Conservation (phyloP, 1,284 basidiomycete species). For the Puccinia coronata region DNA sequence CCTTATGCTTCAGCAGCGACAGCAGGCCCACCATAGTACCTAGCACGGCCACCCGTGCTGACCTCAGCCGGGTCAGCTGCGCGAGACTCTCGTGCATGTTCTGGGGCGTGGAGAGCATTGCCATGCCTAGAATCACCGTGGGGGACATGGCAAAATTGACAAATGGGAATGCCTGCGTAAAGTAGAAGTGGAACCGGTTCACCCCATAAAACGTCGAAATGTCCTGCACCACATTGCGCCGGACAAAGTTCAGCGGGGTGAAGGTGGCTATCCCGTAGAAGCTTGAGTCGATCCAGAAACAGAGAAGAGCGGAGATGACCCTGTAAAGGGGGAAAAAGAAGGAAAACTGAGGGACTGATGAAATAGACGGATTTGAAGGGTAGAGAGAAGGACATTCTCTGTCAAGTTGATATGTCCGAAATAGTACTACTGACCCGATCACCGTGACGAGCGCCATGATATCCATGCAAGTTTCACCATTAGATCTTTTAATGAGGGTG, state of each 20-base stretch:
- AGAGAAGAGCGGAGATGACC: constrained; percentile 58
- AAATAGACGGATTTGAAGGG: too few relatives aligned
- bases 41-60: constrained; percentile 64
- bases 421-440: too few relatives aligned
- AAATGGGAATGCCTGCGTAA: constrained; percentile 81
- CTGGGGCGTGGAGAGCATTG: neutral
- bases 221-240: constrained; percentile 71
- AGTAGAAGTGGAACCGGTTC: constrained; percentile 82
- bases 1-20: constrained; percentile 84
- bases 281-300: constrained; percentile 67
- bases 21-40: constrained; percentile 74
- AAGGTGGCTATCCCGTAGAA: constrained; percentile 73
- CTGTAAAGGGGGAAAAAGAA: constrained; percentile 57
- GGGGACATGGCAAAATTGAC: constrained; percentile 59
- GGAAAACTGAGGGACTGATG: too few relatives aligned
- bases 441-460: constrained; percentile 24
- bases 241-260: constrained; percentile 77
- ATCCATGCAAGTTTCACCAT: constrained; percentile 21
- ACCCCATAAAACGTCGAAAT: constrained; percentile 93
- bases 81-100: neutral
- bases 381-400: too few relatives aligned
- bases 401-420: too few relatives aligned
- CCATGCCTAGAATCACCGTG: neutral
- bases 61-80: constrained; percentile 1
- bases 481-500: constrained; percentile 21